These are phyloP conservation scores for Chimonanthus praecox DNA, from an alignment of 164 flowering plant species.

Conservation along the genomic window DNA sequence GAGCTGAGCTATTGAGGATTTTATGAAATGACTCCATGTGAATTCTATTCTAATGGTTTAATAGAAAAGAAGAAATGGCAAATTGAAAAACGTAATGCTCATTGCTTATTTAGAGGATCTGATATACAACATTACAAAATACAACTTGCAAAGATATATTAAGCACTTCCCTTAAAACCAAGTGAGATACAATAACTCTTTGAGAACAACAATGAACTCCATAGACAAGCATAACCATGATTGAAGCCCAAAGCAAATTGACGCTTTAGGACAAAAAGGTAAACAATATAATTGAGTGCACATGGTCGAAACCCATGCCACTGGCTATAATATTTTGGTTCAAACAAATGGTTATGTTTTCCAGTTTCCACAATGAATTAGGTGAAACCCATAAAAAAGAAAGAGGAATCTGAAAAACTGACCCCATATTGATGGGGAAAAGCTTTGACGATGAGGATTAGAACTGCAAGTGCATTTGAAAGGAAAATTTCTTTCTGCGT, in stretches of 20 bases:
- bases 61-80: constrained; percentile 13
- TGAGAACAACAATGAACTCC: neutral
- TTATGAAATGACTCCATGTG: neutral
- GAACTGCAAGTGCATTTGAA: too few relatives aligned
- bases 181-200: neutral
- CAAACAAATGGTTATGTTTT: neutral
- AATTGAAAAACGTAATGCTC: constrained; percentile 17
- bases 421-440: too few relatives aligned
- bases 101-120: constrained; percentile 13
- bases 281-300: neutral
- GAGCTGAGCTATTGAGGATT: neutral
- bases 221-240: neutral
- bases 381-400: too few relatives aligned
- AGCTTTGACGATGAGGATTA: too few relatives aligned
- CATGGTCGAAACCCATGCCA: neutral
- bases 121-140: neutral
- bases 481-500: too few relatives aligned
- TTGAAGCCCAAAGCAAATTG: neutral
- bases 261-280: neutral
- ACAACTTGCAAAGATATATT: too few relatives aligned
- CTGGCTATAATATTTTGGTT: neutral
- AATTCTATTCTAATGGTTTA: neutral
- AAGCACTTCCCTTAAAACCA: neutral
- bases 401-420: too few relatives aligned
- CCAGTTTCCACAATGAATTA: neutral